Base-by-base conservation (phyloP, 768 basidiomycete species). In the Cystobasidium tubakii region DNA sequence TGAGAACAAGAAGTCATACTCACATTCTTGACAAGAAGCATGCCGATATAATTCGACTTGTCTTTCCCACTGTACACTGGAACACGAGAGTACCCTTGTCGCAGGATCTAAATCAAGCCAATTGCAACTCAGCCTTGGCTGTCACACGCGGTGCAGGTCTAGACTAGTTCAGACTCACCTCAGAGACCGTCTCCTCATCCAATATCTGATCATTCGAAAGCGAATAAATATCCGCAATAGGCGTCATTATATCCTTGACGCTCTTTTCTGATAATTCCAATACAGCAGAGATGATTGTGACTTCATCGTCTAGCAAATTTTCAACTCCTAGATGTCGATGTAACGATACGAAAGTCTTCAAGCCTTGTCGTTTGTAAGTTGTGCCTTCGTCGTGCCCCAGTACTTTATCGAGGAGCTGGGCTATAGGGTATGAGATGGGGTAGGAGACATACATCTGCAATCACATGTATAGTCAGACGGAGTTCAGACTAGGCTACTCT, bases 1-100 rank as follows among this genome's bases (percentile, higher is more conserved):
- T n/a, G 15, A 34, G 31, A 6, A 55, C 7, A 57, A 27, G 46
- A 15, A 39, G 63, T 36, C 21, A n/a, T 21, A 31, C 39, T 19
- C 42, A 72, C 25, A 73, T 77, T 66, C 34, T 44, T 66, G 46
- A 62, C 66, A 19, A 55, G 76, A 0, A 96, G 83, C 71, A 95
- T 84, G 0, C 94, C 92, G 7, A 89, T 81, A 79, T 93, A 96
- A 10, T 89, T 84, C 12, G 85, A 79, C 10, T 87, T 85, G 50
- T 89, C 85, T 2, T 85, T 86, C 1, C 88, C 85, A 74, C 87
- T 86, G 78, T 95, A 91, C 0, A 98, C 86, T 0, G 94, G 94
- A 78, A 98, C 90, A 23, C 94, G 88, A 0, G 92, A 94, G 80
- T 95, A 96, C 0, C 94, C 94, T 76, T 80, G 82, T 6, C 81